Conservation (phyloP, 495 filamentous ascomycete species). For the Mycothermus thermophilus region DNA sequence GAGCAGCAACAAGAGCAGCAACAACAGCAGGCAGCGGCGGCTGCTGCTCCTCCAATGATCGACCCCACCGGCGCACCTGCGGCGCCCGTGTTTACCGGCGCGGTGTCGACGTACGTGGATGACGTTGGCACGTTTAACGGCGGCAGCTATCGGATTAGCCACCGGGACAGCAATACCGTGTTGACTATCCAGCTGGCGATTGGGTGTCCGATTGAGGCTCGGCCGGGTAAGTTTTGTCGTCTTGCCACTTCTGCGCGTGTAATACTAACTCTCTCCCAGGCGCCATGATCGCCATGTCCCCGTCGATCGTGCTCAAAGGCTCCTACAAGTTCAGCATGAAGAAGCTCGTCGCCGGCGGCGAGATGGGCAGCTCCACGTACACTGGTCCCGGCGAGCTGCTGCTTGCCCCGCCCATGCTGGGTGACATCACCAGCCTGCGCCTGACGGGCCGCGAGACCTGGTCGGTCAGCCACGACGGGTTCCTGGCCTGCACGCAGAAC, state of each 20-base stretch:
- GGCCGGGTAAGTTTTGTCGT: slow-evolving; percentile 46
- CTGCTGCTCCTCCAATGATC: slow-evolving; percentile 10
- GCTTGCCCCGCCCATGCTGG: slow-evolving; percentile 63
- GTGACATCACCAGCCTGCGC: slow-evolving; percentile 73
- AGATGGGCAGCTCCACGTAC: slow-evolving; percentile 66
- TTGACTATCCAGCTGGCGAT: slow-evolving; percentile 81
- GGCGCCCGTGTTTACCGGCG: slow-evolving; percentile 44
- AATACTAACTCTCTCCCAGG: slow-evolving; percentile 27
- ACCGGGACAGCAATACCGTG: slow-evolving; percentile 80
- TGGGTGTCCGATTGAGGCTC: slow-evolving; percentile 69
- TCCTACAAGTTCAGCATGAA: slow-evolving; percentile 67
- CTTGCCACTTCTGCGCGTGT: background rate
- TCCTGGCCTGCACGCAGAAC: slow-evolving; percentile 63
- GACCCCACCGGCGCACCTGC: slow-evolving; percentile 19
- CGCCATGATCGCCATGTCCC: slow-evolving; percentile 90
- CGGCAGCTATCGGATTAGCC: slow-evolving; percentile 83
- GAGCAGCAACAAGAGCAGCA: slow-evolving; percentile 9
- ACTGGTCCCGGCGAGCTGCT: slow-evolving; percentile 88
- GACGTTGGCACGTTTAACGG: slow-evolving; percentile 93
- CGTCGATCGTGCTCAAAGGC: slow-evolving; percentile 71
- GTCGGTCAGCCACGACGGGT: slow-evolving; percentile 71
- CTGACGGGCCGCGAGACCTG: slow-evolving; percentile 56
- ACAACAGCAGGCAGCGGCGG: slow-evolving; percentile 12
- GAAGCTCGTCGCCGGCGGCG: slow-evolving; percentile 69
- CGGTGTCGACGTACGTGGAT: slow-evolving; percentile 44